phyloP scores from a whole-genome alignment of 257 asterid genomes.

The Prunella vulgaris region DNA sequence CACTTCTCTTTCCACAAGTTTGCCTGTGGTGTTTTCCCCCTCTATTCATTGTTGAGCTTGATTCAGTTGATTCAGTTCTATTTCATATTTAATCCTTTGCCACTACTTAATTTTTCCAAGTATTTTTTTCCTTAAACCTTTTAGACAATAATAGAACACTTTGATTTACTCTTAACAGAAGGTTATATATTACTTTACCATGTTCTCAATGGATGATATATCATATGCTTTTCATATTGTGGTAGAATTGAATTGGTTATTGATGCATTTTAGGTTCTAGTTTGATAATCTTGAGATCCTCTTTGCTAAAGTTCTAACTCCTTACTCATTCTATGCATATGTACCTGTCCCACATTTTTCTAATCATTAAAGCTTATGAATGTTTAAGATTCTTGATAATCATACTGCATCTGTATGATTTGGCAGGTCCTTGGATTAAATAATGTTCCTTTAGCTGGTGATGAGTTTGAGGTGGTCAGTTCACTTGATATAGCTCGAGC shows the following conservation, averaged over 20 bases:
- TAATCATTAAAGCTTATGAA: neutral
- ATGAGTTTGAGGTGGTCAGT: conserved; percentile 85
- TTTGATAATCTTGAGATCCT: neutral
- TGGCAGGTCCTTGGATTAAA: conserved; percentile 83
- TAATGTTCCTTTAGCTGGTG: conserved; percentile 96
- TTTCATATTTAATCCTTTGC: neutral
- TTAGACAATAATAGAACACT: neutral
- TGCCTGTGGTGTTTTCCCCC: neutral
- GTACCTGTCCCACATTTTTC: neutral
- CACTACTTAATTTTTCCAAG: neutral
- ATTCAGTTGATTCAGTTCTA: conserved; percentile 5
- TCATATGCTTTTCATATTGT: neutral
- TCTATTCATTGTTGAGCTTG: neutral
- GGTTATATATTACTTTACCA: neutral
- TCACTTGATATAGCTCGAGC: conserved; percentile 89
- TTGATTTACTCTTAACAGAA: neutral
- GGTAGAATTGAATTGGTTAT: too few species aligned
- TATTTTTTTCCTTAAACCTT: neutral
- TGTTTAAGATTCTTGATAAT: conserved; percentile 15
- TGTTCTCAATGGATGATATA: neutral
- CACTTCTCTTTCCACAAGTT: neutral
- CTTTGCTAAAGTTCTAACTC: neutral
- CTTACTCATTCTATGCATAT: neutral
- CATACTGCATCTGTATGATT: conserved; percentile 6
- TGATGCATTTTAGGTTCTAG: neutral